Percentiles rank a stretch among this genome's conserved stretches.
Evolutionary conservation across 2,329 filamentous ascomycete genomes (phyloP).

Genomic region (Raffaelea arxii): DNA sequence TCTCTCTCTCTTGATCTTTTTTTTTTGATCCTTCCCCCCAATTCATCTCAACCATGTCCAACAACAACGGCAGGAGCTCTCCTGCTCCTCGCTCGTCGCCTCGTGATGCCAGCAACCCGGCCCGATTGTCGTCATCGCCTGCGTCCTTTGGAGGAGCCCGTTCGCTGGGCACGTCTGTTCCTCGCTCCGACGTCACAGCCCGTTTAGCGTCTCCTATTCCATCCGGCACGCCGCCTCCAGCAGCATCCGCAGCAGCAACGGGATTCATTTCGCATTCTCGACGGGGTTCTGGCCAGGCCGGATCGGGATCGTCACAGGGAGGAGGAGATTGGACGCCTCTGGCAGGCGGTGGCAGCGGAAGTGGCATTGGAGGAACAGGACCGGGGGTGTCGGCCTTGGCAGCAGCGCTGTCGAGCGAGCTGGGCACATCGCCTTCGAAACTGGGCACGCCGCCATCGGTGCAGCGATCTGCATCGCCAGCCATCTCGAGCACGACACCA

Average conservation of each 20-base stretch:
- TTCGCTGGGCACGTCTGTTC: slow-evolving; percentile 40
- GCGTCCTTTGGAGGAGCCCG: slow-evolving; percentile 34
- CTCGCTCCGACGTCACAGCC: slow-evolving; percentile 50
- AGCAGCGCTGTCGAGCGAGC: slow-evolving; percentile 69
- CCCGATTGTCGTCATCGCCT: slow-evolving; percentile 37
- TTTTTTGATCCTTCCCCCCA: background rate
- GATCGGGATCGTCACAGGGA: too few species aligned
- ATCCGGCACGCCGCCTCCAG: slow-evolving; percentile 23
- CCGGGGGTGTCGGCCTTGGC: slow-evolving; percentile 83
- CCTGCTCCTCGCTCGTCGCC: slow-evolving; percentile 12
- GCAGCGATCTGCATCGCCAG: slow-evolving; percentile 49
- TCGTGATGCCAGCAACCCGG: slow-evolving; percentile 21
- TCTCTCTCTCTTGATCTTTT: background rate
- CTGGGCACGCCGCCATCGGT: slow-evolving; percentile 58
- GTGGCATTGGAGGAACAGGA: slow-evolving; percentile 56
- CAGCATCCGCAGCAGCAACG: slow-evolving; percentile 17
- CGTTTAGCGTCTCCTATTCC: slow-evolving; percentile 49
- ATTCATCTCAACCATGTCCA: slow-evolving; percentile 5
- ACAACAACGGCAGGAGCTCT: slow-evolving; percentile 11
- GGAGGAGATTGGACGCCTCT: too few species aligned
- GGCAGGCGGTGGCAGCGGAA: slow-evolving; percentile 52
- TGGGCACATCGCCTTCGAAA: slow-evolving; percentile 59
- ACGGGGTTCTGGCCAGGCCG: slow-evolving; percentile 22
- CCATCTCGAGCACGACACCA: slow-evolving; percentile 5
- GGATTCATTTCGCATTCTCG: background rate